These are phyloP conservation scores for Vitellaria paradoxa DNA, from an alignment of 179 eudicot genomes.

Conservation along the genomic window DNA sequence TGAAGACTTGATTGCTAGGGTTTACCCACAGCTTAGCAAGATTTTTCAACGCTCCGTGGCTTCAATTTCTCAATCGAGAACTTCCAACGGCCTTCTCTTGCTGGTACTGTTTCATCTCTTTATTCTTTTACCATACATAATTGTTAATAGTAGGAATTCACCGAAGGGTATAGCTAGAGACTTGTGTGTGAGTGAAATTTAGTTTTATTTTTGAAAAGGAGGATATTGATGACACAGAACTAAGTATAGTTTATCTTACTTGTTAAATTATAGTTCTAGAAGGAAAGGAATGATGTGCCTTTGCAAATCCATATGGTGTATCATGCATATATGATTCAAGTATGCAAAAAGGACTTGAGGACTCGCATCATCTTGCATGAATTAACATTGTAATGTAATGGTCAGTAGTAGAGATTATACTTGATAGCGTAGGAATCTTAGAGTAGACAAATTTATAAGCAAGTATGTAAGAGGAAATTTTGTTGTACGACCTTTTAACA, in stretches of 20 bases:
- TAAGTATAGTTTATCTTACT: not conserved
- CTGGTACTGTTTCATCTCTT: slow-evolving; percentile 38
- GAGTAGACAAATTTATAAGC: too few species aligned
- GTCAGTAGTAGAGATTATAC: too few species aligned
- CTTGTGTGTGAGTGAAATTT: not conserved
- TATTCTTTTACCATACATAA: not conserved
- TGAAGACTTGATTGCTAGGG: slow-evolving; percentile 88
- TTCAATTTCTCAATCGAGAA: slow-evolving; percentile 66
- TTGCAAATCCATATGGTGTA: not conserved
- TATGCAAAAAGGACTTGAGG: not conserved
- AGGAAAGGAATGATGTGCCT: not conserved
- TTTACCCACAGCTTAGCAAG: slow-evolving; percentile 77
- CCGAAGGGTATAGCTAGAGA: not conserved
- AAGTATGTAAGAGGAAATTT: too few species aligned
- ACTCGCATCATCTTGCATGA: not conserved
- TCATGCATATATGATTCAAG: too few species aligned
- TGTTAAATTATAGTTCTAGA: not conserved
- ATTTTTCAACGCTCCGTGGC: slow-evolving; percentile 86
- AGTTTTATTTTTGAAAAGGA: not conserved
- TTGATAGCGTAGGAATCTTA: too few species aligned
- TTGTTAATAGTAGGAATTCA: slow-evolving; percentile 1
- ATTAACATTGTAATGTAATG: not conserved
- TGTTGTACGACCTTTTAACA: too few species aligned
- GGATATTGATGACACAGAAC: not conserved
- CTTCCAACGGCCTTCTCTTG: slow-evolving; percentile 73